phyloP scores from a whole-genome alignment of 495 filamentous ascomycete species.

The Aspergillus ostianus region DNA sequence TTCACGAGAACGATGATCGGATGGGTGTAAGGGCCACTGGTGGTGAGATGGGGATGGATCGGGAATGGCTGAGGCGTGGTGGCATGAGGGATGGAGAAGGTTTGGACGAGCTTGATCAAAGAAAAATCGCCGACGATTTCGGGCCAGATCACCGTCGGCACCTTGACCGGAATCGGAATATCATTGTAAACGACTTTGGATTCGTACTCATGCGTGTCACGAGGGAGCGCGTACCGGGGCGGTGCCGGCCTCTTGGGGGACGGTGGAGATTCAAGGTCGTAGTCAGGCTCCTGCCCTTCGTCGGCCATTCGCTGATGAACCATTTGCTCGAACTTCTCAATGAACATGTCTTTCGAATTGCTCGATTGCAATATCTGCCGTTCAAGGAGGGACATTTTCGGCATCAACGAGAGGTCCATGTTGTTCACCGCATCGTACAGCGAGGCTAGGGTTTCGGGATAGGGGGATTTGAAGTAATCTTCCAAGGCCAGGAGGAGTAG shows the following conservation, averaged over 20 bases:
- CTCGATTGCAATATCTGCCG: constrained; percentile 82
- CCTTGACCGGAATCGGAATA: constrained; percentile 93
- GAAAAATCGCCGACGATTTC: constrained; percentile 98
- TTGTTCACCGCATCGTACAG: constrained; percentile 90
- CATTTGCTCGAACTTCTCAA: constrained; percentile 97
- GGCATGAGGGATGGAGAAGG: constrained; percentile 77
- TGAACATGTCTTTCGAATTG: constrained; percentile 92
- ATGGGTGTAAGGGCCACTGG: constrained; percentile 68
- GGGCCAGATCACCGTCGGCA: constrained; percentile 86
- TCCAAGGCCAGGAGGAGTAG: constrained; percentile 91
- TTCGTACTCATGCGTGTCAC: constrained; percentile 97
- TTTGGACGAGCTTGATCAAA: constrained; percentile 93
- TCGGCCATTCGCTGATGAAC: constrained; percentile 63
- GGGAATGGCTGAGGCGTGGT: constrained; percentile 83
- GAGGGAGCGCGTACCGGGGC: constrained; percentile 62
- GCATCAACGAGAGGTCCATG: constrained; percentile 97
- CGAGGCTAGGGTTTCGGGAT: constrained; percentile 81
- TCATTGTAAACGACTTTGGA: constrained; percentile 91
- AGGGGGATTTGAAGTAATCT: constrained; percentile 94
- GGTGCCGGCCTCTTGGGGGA: constrained; percentile 50
- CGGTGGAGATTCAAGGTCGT: constrained; percentile 32
- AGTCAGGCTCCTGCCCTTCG: constrained; percentile 35
- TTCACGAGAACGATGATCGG: constrained; percentile 56
- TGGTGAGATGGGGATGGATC: constrained; percentile 89
- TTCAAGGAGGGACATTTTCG: constrained; percentile 79